Evolutionary conservation across 257 asterid genomes (phyloP), one percentile per base, ranked within the genome.

Genomic region (Ehretia macrophylla): DNA sequence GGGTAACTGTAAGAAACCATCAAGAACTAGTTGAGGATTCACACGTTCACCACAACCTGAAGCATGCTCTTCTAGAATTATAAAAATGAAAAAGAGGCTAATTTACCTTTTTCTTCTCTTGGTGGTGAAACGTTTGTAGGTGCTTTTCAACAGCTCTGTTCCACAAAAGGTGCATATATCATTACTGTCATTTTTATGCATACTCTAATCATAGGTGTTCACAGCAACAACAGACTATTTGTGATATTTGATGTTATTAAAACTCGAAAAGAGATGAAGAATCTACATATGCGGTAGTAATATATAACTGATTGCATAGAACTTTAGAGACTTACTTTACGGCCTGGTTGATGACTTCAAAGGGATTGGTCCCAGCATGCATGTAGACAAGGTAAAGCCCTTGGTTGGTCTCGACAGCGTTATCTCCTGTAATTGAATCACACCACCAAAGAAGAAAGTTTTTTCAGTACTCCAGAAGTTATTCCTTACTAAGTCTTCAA

Each of bases 361-460:
- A 91, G 42, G 98, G 95, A 81, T 88, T 88, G 16, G 87, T 74
- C 65, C 98, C 98, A 56, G 95, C 88, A 67, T 91, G 95, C 87
- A 84, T 75, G 80, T 88, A 91, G 62, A 88, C 88, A 63, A 88
- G 90, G 77, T 84, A 65, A 62, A 79, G 90, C 47, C 98, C 98
- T 70, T 91, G 98, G 78, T 82, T 81, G 62, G 98, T 91, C 69
- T 82, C 84, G 56, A 91, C 93, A 55, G 92, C 75, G 62, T 79
- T 75, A 80, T 88, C 96, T 62, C 98, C 98, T 91, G 87, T 85
- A 81, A n/a, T 64, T 42, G 65, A 75, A 61, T 58, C 39, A 78
- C 16, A 55, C 63, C 55, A 62, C 64, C 44, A 38, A 60, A 44
- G 70, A 48, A 62, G 32, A 65, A 55, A 75, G 65, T 74, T 61